A percentile compares a stretch with the other conserved stretches of the same genome.
phyloP scores from a whole-genome alignment of 805 yeast genomes.

The Yamadazyma scolyti region DNA sequence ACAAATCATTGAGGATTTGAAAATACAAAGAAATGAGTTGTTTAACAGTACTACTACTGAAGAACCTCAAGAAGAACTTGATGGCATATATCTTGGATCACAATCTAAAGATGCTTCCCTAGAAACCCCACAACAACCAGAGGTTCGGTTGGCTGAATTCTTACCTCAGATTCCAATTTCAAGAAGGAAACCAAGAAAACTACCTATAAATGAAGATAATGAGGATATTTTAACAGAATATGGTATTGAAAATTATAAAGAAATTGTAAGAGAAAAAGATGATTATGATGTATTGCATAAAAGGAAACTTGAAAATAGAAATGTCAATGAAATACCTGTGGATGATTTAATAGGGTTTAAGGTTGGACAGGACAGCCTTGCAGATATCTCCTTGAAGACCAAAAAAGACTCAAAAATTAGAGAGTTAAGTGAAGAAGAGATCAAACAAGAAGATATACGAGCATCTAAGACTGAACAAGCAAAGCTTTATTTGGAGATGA shows the following conservation, averaged over 20 bases:
- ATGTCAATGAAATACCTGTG: slow-evolving; percentile 21
- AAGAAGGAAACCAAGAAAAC: slow-evolving; percentile 21
- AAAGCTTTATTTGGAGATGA: slow-evolving; percentile 25
- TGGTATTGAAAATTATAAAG: slow-evolving; percentile 29
- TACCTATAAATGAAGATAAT: slow-evolving; percentile 25
- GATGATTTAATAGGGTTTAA: slow-evolving; percentile 32
- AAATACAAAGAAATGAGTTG: slow-evolving; percentile 12
- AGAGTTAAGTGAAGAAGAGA: slow-evolving; percentile 24
- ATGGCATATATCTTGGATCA: slow-evolving; percentile 39
- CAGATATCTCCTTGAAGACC: slow-evolving; percentile 2
- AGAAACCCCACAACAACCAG: slow-evolving; percentile 3
- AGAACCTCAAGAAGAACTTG: slow-evolving; percentile 13
- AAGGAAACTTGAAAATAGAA: slow-evolving; percentile 13
- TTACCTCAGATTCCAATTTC: slow-evolving; percentile 14
- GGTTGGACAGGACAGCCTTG: slow-evolving; percentile 25
- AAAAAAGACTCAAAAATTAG: slow-evolving; percentile 6
- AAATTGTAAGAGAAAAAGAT: slow-evolving; percentile 20
- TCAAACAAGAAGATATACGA: slow-evolving; percentile 20
- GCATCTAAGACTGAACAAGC: slow-evolving; percentile 21
- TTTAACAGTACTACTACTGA: slow-evolving; percentile 12
- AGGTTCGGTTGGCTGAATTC: slow-evolving; percentile 20
- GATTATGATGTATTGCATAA: slow-evolving; percentile 25
- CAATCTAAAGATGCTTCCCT: too few species aligned
- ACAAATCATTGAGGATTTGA: slow-evolving; percentile 28
- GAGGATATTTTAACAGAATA: slow-evolving; percentile 36